Conservation (phyloP, 306 rosid species). For the Lathyrus aphaca region DNA sequence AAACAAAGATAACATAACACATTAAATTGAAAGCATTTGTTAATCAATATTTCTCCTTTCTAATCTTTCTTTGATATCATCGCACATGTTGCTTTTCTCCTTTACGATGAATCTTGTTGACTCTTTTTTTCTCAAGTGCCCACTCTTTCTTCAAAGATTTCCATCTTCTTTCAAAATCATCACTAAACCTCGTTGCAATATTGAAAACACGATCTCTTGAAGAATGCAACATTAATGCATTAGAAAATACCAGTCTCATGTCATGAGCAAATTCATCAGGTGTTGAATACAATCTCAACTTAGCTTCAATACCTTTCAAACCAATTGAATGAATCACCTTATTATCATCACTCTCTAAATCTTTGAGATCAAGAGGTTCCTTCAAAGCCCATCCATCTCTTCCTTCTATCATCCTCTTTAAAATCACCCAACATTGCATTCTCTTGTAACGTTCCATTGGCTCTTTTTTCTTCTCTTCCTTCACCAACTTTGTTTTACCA, state of each 20-base stretch:
- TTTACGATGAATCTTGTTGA: not conserved
- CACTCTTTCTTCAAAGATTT: not conserved
- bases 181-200: not conserved
- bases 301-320: not conserved
- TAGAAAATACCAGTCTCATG: not conserved
- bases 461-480: not conserved
- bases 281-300: not conserved
- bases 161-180: no score
- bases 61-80: no score
- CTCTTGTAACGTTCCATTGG: not conserved
- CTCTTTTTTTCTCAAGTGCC: not conserved
- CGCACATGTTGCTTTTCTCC: no score
- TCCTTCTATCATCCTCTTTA: conserved; percentile 37
- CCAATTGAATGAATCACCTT: not conserved
- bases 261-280: not conserved
- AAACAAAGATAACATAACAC: no score
- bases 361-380: not conserved
- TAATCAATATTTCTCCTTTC: no score
- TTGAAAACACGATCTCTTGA: no score
- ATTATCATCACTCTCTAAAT: no score
- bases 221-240: not conserved
- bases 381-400: conserved; percentile 27
- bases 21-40: no score
- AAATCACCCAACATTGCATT: conserved; percentile 28
- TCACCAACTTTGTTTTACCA: not conserved